Conservation (phyloP, 148 eudicot genomes). For the Vaccinium corymbosum region DNA sequence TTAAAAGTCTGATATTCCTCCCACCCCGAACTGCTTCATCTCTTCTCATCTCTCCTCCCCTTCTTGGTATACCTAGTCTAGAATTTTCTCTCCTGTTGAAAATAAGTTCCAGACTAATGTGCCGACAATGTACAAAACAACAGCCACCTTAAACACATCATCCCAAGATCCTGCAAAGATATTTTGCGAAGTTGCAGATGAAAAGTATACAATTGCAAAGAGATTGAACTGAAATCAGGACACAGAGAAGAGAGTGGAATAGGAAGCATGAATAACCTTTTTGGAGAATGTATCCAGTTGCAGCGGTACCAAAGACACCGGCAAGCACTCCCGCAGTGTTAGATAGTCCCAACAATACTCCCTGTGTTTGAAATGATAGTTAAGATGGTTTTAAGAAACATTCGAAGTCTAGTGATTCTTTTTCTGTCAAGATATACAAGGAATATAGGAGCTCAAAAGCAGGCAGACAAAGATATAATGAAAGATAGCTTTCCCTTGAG, state of each 20-base stretch:
- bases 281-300: slow-evolving; percentile 90
- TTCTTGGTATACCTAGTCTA: slow-evolving; percentile 43
- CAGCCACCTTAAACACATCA: slow-evolving; percentile 87
- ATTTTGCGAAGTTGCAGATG: background rate
- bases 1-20: background rate
- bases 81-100: slow-evolving; percentile 85
- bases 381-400: slow-evolving; percentile 5
- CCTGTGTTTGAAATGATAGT: slow-evolving; percentile 35
- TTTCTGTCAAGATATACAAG: background rate
- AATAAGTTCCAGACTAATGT: slow-evolving; percentile 90
- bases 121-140: slow-evolving; percentile 77
- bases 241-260: background rate
- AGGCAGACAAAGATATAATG: background rate
- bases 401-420: background rate
- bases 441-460: background rate
- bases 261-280: slow-evolving; percentile 40
- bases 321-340: slow-evolving; percentile 97
- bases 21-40: slow-evolving; percentile 7
- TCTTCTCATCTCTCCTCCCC: slow-evolving; percentile 9
- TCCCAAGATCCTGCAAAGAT: slow-evolving; percentile 74
- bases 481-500: background rate
- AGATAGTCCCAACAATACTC: slow-evolving; percentile 80
- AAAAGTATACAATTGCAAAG: background rate
- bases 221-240: background rate
- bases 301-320: slow-evolving; percentile 96